Evolutionary conservation across 495 filamentous ascomycete genomes (phyloP).

Genomic region (Achaetomiella virescens): DNA sequence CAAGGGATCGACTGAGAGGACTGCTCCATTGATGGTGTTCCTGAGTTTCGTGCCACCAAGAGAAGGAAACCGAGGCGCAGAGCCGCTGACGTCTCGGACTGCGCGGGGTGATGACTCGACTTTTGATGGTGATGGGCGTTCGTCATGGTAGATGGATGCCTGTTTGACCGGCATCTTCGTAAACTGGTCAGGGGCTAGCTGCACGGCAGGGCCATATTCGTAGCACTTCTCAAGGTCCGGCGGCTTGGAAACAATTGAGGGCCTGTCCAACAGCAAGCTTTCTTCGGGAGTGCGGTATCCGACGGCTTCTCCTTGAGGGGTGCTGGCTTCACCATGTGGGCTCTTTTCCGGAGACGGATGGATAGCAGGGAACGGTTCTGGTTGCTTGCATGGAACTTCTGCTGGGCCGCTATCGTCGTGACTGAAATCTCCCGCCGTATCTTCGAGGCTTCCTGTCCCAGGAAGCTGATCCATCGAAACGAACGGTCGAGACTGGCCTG

Average conservation of each 20-base stretch:
- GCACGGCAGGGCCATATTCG: constrained; percentile 6
- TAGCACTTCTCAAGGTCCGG: constrained; percentile 2
- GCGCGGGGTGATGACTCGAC: background rate
- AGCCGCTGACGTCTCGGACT: background rate
- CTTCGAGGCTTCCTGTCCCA: background rate
- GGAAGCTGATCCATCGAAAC: background rate
- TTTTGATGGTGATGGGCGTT: background rate
- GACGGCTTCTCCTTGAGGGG: background rate
- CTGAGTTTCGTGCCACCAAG: background rate
- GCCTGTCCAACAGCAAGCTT: constrained; percentile 5
- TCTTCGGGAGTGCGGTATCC: background rate
- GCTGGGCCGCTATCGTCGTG: background rate
- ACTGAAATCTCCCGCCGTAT: background rate
- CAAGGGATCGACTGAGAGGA: background rate
- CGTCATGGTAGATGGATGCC: background rate
- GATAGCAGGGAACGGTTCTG: background rate
- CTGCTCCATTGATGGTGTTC: background rate
- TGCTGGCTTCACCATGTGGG: background rate
- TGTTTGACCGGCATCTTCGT: constrained; percentile 4
- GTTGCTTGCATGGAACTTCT: background rate
- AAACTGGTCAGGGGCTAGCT: constrained; percentile 7
- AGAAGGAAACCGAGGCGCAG: background rate
- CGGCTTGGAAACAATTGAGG: background rate
- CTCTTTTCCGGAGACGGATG: background rate
- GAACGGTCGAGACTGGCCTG: background rate